These are phyloP conservation scores for Plectosphaerella sp. DNA, from an alignment of 2,329 filamentous ascomycete genomes.

Conservation along the genomic window DNA sequence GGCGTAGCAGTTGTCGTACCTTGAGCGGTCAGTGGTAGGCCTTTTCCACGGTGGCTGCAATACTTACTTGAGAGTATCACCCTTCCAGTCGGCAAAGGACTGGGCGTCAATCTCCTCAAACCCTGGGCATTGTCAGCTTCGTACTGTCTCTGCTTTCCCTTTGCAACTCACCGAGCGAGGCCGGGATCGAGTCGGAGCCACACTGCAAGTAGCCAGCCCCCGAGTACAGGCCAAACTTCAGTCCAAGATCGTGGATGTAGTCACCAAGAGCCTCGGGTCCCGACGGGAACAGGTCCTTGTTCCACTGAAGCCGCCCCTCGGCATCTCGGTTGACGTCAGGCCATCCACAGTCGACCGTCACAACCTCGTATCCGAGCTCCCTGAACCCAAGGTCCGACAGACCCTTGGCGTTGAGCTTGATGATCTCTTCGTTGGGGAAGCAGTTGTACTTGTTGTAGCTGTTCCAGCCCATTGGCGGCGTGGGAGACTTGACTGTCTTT, in stretches of 20 bases:
- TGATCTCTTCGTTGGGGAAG: slow-evolving; percentile 39
- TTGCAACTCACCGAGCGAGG: slow-evolving; percentile 31
- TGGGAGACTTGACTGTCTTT: slow-evolving; percentile 17
- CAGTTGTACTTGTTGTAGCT: slow-evolving; percentile 54
- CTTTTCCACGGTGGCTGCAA: not conserved
- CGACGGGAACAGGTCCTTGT: slow-evolving; percentile 43
- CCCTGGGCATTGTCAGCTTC: slow-evolving; percentile 15
- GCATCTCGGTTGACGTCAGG: slow-evolving; percentile 29
- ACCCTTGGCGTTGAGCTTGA: slow-evolving; percentile 47
- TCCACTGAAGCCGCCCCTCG: slow-evolving; percentile 44
- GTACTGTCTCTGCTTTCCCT: not conserved
- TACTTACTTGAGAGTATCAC: slow-evolving; percentile 47
- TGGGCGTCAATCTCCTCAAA: slow-evolving; percentile 35
- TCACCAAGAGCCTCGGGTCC: slow-evolving; percentile 44
- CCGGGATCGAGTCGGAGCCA: slow-evolving; percentile 34
- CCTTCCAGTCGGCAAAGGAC: slow-evolving; percentile 37
- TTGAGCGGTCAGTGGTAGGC: not conserved
- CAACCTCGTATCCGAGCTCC: slow-evolving; percentile 48
- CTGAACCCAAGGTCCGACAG: slow-evolving; percentile 47
- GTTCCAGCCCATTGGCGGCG: slow-evolving; percentile 51
- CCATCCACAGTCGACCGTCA: slow-evolving; percentile 59
- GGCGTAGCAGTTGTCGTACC: slow-evolving; percentile 45
- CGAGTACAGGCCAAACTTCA: slow-evolving; percentile 53
- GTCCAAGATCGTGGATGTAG: slow-evolving; percentile 40
- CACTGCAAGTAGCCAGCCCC: slow-evolving; percentile 41